phyloP scores from a whole-genome alignment of 257 asterid genomes.

The Ocimum tenuiflorum region DNA sequence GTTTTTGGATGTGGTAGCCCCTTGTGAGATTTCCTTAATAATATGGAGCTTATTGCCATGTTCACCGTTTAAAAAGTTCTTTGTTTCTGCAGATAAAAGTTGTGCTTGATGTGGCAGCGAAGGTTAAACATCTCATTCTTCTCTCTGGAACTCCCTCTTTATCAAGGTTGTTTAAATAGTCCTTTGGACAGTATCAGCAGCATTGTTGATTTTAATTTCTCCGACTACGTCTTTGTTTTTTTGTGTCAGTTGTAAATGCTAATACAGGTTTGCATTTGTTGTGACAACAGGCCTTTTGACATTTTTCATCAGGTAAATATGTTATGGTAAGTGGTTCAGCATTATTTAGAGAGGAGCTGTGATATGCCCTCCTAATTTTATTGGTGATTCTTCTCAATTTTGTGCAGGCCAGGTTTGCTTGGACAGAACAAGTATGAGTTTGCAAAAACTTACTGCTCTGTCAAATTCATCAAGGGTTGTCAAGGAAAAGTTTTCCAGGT shows the following conservation, averaged over 20 bases:
- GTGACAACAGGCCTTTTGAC: constrained; percentile 93
- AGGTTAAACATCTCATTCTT: constrained; percentile 77
- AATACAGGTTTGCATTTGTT: constrained; percentile 36
- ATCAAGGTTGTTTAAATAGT: constrained; percentile 66
- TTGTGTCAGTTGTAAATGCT: constrained; percentile 20
- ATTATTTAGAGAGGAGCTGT: constrained; percentile 14
- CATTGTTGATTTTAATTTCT: constrained; percentile 7
- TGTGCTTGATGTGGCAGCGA: constrained; percentile 63
- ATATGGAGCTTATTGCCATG: neutral
- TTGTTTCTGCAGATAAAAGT: constrained; percentile 45
- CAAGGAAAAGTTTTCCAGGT: constrained; percentile 78
- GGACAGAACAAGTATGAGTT: constrained; percentile 82
- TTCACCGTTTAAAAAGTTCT: constrained; percentile 1
- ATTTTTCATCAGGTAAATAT: constrained; percentile 92
- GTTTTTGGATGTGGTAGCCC: neutral
- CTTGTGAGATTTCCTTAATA: neutral
- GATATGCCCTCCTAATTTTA: constrained; percentile 9
- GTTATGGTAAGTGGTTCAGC: constrained; percentile 61
- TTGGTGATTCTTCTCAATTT: constrained; percentile 22
- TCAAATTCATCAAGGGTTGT: constrained; percentile 39
- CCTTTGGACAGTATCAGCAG: neutral
- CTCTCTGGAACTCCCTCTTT: constrained; percentile 97
- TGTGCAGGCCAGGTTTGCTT: constrained; percentile 89
- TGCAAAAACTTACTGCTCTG: constrained; percentile 76
- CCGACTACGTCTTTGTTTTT: neutral